Evolutionary conservation across 2,329 filamentous ascomycete species (phyloP).

Genomic region (Thelonectria olida): DNA sequence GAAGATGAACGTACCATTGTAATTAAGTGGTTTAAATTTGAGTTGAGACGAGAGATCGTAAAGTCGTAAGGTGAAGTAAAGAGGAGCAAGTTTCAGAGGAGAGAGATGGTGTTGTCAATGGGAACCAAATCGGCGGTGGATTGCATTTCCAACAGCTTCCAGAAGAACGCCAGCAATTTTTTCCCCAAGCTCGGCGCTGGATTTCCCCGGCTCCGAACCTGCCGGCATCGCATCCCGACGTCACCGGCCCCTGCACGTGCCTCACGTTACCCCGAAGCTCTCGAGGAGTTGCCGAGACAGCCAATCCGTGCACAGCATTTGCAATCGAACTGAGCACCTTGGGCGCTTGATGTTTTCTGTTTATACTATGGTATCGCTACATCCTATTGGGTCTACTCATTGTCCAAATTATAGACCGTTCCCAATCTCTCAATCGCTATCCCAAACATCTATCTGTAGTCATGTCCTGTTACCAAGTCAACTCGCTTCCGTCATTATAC

Average conservation of each 20-base stretch:
- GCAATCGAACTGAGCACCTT: neutral
- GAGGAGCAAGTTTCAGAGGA: too few relatives aligned
- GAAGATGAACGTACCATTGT: constrained; percentile 42
- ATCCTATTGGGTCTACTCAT: constrained; percentile 9
- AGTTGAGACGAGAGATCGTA: constrained; percentile 26
- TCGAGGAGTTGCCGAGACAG: neutral
- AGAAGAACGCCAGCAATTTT: constrained; percentile 51
- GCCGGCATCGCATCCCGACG: constrained; percentile 23
- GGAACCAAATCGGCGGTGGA: constrained; percentile 43
- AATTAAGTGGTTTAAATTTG: constrained; percentile 26
- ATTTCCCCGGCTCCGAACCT: constrained; percentile 47
- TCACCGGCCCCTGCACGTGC: constrained; percentile 23
- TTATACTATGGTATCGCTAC: neutral
- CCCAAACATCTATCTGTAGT: constrained; percentile 37
- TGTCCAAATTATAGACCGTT: constrained; percentile 23
- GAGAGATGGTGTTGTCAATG: constrained; percentile 33
- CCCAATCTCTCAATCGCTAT: constrained; percentile 31
- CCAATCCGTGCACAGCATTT: constrained; percentile 16
- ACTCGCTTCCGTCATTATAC: constrained; percentile 21
- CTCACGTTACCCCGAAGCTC: neutral
- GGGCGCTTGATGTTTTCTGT: neutral
- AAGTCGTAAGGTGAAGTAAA: constrained; percentile 30
- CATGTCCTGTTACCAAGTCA: constrained; percentile 24
- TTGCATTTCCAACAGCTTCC: constrained; percentile 52
- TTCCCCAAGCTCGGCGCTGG: constrained; percentile 43